Base-by-base conservation (phyloP, 2,329 filamentous ascomycete species). In the Colletotrichum lini region DNA sequence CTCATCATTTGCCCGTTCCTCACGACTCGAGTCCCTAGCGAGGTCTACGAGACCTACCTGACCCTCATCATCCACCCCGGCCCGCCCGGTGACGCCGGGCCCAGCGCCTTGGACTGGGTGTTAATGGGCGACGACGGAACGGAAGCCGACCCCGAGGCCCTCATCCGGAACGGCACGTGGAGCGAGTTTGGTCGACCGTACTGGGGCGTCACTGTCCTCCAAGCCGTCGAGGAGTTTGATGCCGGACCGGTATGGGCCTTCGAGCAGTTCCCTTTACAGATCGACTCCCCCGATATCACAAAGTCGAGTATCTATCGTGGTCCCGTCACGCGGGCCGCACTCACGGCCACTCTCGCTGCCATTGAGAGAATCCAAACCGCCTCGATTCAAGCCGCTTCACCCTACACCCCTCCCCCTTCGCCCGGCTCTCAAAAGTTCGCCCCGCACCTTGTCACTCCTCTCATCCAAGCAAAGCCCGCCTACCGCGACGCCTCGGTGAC, bases 241-340 rank as follows among this genome's bases (percentile, higher is more conserved):
- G 81, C 80, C n/a, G 82, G 82, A 8, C 82, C 82, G 0, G 81
- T 84, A 9, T 84, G 82, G 82, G 82, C 82, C 0, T 84, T 80
- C 67, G 81, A 84, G 47, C 82, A 84, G 68, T 84, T 84, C 71
- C 73, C 77, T 7, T 74, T 84, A 66, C 74, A 83, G 74, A 83
- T 84, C 63, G 81, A 84, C 70, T 79, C 82, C 42, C 73, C 77
- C 6, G 74, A 76, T 21, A 71, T 83, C 42, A 84, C 81, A 40
- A 84, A 84, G 65, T 83, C 82, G 1, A 80, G 78, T 35, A 74
- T 84, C 3, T 84, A 84, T 66, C 78, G 82, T 30, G 81, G 82
- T 0, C 74, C 78, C 0, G 78, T 84, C 62, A 82, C 81, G 1
- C 77, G 79, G 50, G 80, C 82, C 18, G 82, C 82, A 26, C 77